Percentiles rank a stretch among this genome's conserved stretches.
These are phyloP conservation scores for Metarhizium robertsii DNA, from an alignment of 2,329 filamentous ascomycete genomes.

Conservation along the genomic window DNA sequence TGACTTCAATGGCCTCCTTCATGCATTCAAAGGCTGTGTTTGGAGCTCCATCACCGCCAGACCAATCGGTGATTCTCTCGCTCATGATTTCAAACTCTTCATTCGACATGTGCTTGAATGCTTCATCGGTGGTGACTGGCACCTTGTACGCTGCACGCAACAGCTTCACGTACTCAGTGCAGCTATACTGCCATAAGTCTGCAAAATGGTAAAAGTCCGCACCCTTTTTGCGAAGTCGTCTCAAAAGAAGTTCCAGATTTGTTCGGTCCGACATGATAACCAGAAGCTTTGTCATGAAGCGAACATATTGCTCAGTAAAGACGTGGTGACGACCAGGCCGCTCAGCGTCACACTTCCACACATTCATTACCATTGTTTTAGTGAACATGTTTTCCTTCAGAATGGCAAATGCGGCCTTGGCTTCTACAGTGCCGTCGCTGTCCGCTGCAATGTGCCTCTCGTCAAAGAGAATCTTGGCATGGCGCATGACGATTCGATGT, in stretches of 20 bases:
- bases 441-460: conserved; percentile 27
- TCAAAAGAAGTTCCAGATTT: conserved; percentile 69
- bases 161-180: conserved; percentile 42
- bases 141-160: conserved; percentile 41
- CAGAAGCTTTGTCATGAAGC: conserved; percentile 69
- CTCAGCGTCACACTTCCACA: conserved; percentile 90
- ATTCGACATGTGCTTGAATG: conserved; percentile 41
- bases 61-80: conserved; percentile 47
- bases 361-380: conserved; percentile 89
- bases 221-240: conserved; percentile 71
- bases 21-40: conserved; percentile 41
- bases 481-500: conserved; percentile 77
- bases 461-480: conserved; percentile 47
- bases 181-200: conserved; percentile 50
- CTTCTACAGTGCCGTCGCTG: conserved; percentile 49
- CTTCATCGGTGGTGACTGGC: conserved; percentile 37
- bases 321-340: conserved; percentile 79
- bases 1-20: conserved; percentile 49
- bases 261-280: conserved; percentile 64
- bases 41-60: conserved; percentile 26
- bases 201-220: conserved; percentile 61
- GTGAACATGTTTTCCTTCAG: conserved; percentile 70
- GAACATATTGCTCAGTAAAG: conserved; percentile 79
- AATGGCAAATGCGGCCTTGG: conserved; percentile 70
- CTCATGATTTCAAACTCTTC: conserved; percentile 51